Evolutionary conservation across 768 basidiomycete species (phyloP), one percentile per base, ranked within the genome.

Genomic region (Pleurotus salmoneostramineus): DNA sequence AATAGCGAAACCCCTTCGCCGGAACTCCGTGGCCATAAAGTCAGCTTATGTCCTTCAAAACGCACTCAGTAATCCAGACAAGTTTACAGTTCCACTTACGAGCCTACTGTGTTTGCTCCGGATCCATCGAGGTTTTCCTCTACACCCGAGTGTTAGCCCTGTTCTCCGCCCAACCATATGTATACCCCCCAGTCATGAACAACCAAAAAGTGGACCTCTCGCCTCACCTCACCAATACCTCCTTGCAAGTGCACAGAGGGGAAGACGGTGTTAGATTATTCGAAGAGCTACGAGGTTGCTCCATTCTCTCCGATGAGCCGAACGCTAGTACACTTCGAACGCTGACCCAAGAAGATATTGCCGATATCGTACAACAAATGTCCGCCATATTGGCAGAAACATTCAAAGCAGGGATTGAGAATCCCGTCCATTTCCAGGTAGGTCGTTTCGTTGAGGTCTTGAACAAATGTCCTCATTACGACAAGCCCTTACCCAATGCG

Each of bases 221-320:
- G 5, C 81, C 89, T 3, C 95, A 98, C 72, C 77, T 98, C 15
- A 98, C 96, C 46, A 99, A 98, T 66, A 95, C 95, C 0, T 93
- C 89, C 15, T 76, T 97, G 11, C 96, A 97, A 69, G 77, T 71
- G 2, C 77, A 84, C 15, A 72, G 71, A 17, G 85, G 86, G 2
- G 88, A 93, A 62, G 80, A 81, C 47, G 80, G 80, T 42, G 94
- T 98, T 3, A 81, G 87, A 46, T 75, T 95, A 43, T 77, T 97
- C 37, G 83, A 87, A 58, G 95, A 98, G 68, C 77, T 98, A 5
- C 68, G 85, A 31, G 91, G 89, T 2, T 83, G 82, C 61, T 78
- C 68, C 46, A 71, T 91, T 50, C 64, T 88, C 14, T 75, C 75
- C 5, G 69, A 61, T 7, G 6, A 62, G 51, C 4, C 57, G 60